Conservation (phyloP, 164 flowering plant genomes). For the Akebia trifoliata region DNA sequence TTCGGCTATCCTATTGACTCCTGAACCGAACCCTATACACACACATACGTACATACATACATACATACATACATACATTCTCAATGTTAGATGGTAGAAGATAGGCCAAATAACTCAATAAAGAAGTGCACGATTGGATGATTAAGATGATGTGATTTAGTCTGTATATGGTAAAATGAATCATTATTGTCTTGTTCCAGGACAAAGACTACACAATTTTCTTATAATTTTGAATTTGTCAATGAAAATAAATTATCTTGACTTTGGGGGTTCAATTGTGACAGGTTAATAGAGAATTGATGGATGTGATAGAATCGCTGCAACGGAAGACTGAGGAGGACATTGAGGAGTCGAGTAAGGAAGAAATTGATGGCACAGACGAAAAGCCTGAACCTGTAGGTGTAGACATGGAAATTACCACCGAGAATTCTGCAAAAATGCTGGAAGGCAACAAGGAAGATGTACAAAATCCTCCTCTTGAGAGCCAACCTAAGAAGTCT, state of each 20-base stretch:
- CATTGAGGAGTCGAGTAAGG: slow-evolving; percentile 3
- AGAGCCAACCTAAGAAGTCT: background rate
- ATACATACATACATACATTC: too few species aligned
- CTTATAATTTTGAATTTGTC: too few species aligned
- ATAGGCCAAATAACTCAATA: too few species aligned
- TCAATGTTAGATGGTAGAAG: too few species aligned
- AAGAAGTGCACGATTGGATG: too few species aligned
- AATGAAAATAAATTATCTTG: background rate
- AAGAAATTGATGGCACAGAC: background rate
- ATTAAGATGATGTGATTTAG: too few species aligned
- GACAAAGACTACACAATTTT: too few species aligned
- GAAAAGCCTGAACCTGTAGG: background rate
- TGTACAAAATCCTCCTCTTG: background rate
- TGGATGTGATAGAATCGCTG: slow-evolving; percentile 58
- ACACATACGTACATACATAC: too few species aligned
- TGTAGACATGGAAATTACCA: background rate
- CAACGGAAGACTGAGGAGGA: slow-evolving; percentile 19
- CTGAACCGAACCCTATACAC: too few species aligned
- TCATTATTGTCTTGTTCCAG: too few species aligned
- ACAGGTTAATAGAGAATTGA: slow-evolving; percentile 75
- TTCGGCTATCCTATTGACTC: too few species aligned
- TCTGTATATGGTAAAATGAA: too few species aligned
- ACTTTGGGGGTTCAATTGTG: background rate
- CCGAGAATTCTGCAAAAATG: slow-evolving; percentile 6
- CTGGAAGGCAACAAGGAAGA: background rate